Percentiles rank a stretch among this genome's conserved stretches.
These are phyloP conservation scores for Oryza longistaminata DNA, from an alignment of 176 grass and related monocot species.

Conservation along the genomic window DNA sequence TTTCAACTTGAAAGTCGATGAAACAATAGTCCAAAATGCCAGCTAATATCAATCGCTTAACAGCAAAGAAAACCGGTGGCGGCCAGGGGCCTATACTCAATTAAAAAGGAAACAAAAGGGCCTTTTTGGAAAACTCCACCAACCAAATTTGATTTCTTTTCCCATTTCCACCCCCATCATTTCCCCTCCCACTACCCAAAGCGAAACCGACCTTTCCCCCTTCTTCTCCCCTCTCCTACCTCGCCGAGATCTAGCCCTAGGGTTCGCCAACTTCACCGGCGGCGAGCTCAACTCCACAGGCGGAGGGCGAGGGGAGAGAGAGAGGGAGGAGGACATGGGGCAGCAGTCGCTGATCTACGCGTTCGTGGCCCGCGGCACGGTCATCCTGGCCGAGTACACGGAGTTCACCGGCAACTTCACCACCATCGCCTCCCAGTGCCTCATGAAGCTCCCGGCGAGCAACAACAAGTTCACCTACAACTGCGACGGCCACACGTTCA, in stretches of 20 bases:
- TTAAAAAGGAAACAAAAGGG: not conserved
- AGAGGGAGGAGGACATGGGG: constrained; percentile 51
- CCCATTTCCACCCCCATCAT: constrained; percentile 20
- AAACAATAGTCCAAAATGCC: not conserved
- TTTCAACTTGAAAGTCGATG: not conserved
- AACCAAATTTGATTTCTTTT: constrained; percentile 43
- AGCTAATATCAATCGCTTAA: constrained; percentile 7
- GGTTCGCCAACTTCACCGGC: not conserved
- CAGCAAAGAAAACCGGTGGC: constrained; percentile 9
- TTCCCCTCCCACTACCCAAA: constrained; percentile 23
- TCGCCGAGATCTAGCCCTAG: constrained; percentile 47
- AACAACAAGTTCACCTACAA: constrained; percentile 98
- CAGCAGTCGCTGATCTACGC: constrained; percentile 97
- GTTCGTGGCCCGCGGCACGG: constrained; percentile 88
- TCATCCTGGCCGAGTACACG: constrained; percentile 87
- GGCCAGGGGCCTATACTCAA: not conserved
- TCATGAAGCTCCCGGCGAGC: constrained; percentile 84
- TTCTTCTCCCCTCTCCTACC: not conserved
- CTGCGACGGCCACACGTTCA: constrained; percentile 92
- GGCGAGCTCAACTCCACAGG: not conserved
- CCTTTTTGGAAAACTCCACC: not conserved
- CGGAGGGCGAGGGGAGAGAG: not conserved
- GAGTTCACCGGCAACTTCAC: constrained; percentile 97
- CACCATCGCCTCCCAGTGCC: constrained; percentile 92
- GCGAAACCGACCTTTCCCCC: constrained; percentile 50